Evolutionary conservation across 2,329 filamentous ascomycete genomes (phyloP), one percentile per base, ranked within the genome.

Genomic region (Neonectria ditissima): DNA sequence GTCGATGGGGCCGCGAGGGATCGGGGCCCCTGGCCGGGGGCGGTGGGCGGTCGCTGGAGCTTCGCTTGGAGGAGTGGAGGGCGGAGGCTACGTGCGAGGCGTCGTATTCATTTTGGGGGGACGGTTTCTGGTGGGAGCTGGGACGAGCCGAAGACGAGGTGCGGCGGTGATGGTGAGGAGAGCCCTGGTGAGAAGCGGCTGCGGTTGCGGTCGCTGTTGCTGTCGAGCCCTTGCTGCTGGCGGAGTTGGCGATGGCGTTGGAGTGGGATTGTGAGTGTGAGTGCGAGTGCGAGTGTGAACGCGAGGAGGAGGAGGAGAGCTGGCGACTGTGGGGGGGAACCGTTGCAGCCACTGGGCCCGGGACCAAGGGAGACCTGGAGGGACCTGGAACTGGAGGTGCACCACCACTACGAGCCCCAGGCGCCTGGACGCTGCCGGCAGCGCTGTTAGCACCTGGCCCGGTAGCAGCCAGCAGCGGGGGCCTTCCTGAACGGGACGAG

Each of bases 91-190:
- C 79, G 82, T 90, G 90, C 73, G 86, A 83, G 72, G 89, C 86
- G 80, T 95, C 92, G 82, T 89, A 90, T 80, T 96, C 92, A 78
- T 90, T 85, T 74, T 91, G 88, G 58, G 82, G 80, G 55, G 81
- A 72, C 45, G 80, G 70, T 59, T 85, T 80, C 66, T 83, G 80
- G 51, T 79, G 73, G 63, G 81, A 78, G 66, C 80, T 81, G 59
- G 79, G 76, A 41, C 67, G 63, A 44, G 80, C 80, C 26, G 81
- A 81, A 37, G 81, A 80, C 72, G 77, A 68, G 72, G 75, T 78
- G 68, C 76, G 78, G 62, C 78, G 79, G 70, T 79, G 78, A 57
- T 76, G 80, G 65, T 76, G 76, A 66, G 67, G 37, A 58, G 70
- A 64, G 59, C 62, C 58, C 52, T 64, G 55, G 68, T 71, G 62